These are phyloP conservation scores for Rhodotorula taiwanensis DNA, from an alignment of 768 basidiomycete species.

Conservation along the genomic window DNA sequence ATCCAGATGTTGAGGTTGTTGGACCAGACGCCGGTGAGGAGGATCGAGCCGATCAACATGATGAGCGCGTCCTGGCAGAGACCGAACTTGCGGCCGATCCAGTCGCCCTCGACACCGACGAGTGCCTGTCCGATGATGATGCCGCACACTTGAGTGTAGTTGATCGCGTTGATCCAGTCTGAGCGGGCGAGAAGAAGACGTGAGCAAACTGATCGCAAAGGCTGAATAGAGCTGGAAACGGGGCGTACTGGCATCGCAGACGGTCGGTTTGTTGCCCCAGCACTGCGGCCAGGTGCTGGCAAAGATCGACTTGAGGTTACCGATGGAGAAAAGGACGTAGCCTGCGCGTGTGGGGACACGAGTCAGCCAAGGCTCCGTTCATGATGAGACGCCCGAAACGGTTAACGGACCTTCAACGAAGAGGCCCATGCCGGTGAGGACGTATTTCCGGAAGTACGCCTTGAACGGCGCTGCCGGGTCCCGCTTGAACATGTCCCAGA, in stretches of 20 bases:
- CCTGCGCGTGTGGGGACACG: conserved; percentile 42
- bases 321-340: conserved; percentile 48
- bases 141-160: conserved; percentile 46
- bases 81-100: conserved; percentile 45
- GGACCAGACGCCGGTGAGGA: conserved; percentile 50
- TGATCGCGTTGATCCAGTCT: conserved; percentile 45
- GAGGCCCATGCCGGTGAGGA: conserved; percentile 43
- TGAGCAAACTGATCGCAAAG: not conserved
- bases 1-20: conserved; percentile 47
- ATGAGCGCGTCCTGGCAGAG: conserved; percentile 44
- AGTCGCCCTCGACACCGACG: conserved; percentile 43
- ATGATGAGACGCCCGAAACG: not conserved
- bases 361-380: not conserved
- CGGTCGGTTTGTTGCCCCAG: conserved; percentile 41
- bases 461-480: conserved; percentile 43
- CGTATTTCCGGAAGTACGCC: conserved; percentile 45
- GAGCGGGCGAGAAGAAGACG: not conserved
- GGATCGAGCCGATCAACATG: conserved; percentile 47
- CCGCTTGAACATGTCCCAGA: conserved; percentile 45
- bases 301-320: conserved; percentile 46
- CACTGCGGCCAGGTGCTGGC: conserved; percentile 45
- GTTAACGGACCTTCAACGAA: conserved; percentile 27
- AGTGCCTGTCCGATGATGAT: conserved; percentile 45
- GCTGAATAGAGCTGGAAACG: not conserved
- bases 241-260: conserved; percentile 38